Base-by-base conservation (phyloP, 352 stramenopile genomes). In the Phytophthora vignae region DNA sequence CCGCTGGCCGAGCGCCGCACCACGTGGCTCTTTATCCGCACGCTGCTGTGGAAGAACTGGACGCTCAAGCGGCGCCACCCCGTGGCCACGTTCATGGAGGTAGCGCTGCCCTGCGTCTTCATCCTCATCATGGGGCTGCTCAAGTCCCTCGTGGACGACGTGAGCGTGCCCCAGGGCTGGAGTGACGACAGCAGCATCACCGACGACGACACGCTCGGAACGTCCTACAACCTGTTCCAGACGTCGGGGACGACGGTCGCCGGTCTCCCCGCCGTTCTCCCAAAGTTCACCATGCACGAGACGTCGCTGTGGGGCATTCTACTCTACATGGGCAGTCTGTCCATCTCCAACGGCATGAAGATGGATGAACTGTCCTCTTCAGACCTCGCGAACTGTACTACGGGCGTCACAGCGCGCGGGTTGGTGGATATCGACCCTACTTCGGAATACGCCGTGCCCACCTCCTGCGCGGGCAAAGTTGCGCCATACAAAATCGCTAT, bases 1-100 rank as follows among this genome's bases (percentile, higher is more conserved):
- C 61, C 61, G 11, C 48, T 82, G 11, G 67, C 68, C 2, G 61
- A 74, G 49, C 71, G 72, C 21, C 72, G 72, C 53, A 74, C 72
- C 10, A 66, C 64, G 56, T 82, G 76, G 76, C 36, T 64, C 6
- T 82, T 65, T 52, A 72, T 82, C 44, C 64, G 69, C 48, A 79
- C 81, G 55, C 64, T 91, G 55, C 67, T 90, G 33, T 87, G 84
- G 79, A 93, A 93, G 69, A 92, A 93, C 60, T 87, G 75, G 71
- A 71, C 79, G 46, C 77, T 92, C 14, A 93, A 93, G 76, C 68
- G 73, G 10, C 83, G 84, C 42, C 84, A 92, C 27, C 72, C 71
- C 2, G 59, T 92, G 11, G 83, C 74, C 22, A 90, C 81, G 11
- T 70, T 83, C 12, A 69, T 89, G 63, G 84, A 93, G 19, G 52